These are phyloP conservation scores for Penicillium lagena DNA, from an alignment of 495 filamentous ascomycete genomes.

Conservation along the genomic window DNA sequence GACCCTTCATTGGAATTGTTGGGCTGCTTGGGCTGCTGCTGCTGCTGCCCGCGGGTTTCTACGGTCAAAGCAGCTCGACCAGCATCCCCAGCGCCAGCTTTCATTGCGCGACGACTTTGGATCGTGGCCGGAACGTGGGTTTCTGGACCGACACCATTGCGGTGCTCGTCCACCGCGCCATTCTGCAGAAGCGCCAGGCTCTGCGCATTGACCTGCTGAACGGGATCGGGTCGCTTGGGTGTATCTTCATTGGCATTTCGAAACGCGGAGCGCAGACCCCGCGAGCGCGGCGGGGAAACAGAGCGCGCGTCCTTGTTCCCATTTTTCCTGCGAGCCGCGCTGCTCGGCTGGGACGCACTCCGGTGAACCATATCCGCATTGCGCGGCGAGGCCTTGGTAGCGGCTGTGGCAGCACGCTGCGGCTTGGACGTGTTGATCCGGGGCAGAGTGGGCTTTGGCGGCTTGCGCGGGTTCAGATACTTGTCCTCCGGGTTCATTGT, in stretches of 20 bases:
- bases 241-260: conserved; percentile 13
- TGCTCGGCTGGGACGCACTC: conserved; percentile 31
- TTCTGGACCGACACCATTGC: conserved; percentile 10
- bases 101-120: conserved; percentile 30
- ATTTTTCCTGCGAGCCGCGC: conserved; percentile 15
- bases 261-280: conserved; percentile 30
- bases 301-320: conserved; percentile 30
- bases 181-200: background rate
- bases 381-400: conserved; percentile 22
- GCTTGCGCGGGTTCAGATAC: conserved; percentile 61
- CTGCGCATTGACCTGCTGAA: conserved; percentile 2
- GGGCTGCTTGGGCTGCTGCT: background rate
- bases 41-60: conserved; percentile 13
- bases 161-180: background rate
- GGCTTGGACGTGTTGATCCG: conserved; percentile 54
- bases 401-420: conserved; percentile 15
- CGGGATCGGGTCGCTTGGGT: conserved; percentile 3
- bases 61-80: conserved; percentile 21
- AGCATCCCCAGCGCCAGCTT: conserved; percentile 12
- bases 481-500: conserved; percentile 77
- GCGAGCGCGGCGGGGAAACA: conserved; percentile 33
- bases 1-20: conserved; percentile 1
- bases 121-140: conserved; percentile 15
- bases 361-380: conserved; percentile 15
- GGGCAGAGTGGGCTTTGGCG: conserved; percentile 42